Base-by-base conservation (phyloP, 495 filamentous ascomycete genomes). In the Glutinoglossum americanum region DNA sequence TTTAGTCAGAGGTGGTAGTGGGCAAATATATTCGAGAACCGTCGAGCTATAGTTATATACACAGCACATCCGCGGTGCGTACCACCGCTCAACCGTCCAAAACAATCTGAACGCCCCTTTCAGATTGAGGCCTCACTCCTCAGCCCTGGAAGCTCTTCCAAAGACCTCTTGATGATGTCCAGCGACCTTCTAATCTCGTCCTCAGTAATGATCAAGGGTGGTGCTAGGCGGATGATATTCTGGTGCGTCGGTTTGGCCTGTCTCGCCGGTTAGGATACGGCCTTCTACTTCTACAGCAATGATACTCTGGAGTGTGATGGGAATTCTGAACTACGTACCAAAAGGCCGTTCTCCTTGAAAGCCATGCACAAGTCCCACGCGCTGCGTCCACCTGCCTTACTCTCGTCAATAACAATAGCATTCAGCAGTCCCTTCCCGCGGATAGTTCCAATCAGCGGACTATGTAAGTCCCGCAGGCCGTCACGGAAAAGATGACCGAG, bases 281-380 rank as follows among this genome's bases (percentile, higher is more conserved):
- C 79, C 65, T 68, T 47, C 30, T 39, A 8, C 37, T 48, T n/a
- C n/a, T n/a, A n/a, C n/a, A n/a, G n/a, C n/a, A n/a, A n/a, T n/a
- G n/a, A n/a, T n/a, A n/a, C n/a, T n/a, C n/a, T n/a, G n/a, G n/a
- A n/a, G n/a, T n/a, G n/a, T n/a, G n/a, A n/a, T n/a, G n/a, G n/a
- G n/a, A n/a, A n/a, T n/a, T n/a, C n/a, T n/a, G n/a, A 56, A 17
- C 21, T 30, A 33, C 76, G 67, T 76, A 94, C 88, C 78, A 98
- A 69, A 57, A 98, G 72, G 51, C 92, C 92, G 77, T 95, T 97
- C 69, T 82, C 80, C 76, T 97, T 97, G 73, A 97, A 77, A 66
- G 96, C 66, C 74, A 98, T 80, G 67, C 93, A 98, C 57, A 98
- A 72, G 69, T 98, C 90, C 92, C 92, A 98, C n/a, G 93, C 89